phyloP scores from a whole-genome alignment of 164 flowering plant genomes.

The Berberis thunbergii region DNA sequence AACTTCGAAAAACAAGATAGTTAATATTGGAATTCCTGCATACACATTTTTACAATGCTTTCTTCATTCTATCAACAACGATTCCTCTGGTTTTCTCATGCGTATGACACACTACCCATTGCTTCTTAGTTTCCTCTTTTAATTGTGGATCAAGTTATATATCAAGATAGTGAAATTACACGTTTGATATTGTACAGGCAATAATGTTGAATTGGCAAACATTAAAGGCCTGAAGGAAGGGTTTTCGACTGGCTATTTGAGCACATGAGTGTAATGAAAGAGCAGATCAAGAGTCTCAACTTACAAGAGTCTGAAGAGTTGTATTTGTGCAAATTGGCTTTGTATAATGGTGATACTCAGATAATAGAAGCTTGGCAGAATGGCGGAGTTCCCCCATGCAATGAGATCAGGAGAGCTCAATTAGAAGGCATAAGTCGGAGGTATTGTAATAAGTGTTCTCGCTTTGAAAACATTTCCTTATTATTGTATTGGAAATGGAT shows the following conservation, averaged over 20 bases:
- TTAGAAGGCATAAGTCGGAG: conserved; percentile 36
- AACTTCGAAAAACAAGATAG: conserved; percentile 29
- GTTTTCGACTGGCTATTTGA: conserved; percentile 42
- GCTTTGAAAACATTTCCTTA: neutral
- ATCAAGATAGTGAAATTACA: neutral
- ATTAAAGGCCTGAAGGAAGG: conserved; percentile 36
- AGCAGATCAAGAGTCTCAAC: conserved; percentile 27
- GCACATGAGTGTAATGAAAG: conserved; percentile 34
- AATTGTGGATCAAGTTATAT: neutral
- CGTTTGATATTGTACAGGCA: conserved; percentile 16
- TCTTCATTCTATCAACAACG: conserved; percentile 29
- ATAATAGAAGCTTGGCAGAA: conserved; percentile 30
- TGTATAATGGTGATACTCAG: conserved; percentile 20
- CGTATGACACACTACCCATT: conserved; percentile 17
- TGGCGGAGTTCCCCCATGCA: conserved; percentile 29
- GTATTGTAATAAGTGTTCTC: conserved; percentile 5
- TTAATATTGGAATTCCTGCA: conserved; percentile 29
- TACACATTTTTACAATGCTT: conserved; percentile 30
- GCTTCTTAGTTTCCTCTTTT: neutral
- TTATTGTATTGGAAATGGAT: too few species aligned
- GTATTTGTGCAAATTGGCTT: conserved; percentile 23
- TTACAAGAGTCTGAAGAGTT: conserved; percentile 20
- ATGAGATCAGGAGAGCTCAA: conserved; percentile 37
- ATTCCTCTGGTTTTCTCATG: conserved; percentile 32
- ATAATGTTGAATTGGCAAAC: conserved; percentile 26